These are phyloP conservation scores for Fusarium xyrophilum DNA, from an alignment of 2,329 filamentous ascomycete species.

Conservation along the genomic window DNA sequence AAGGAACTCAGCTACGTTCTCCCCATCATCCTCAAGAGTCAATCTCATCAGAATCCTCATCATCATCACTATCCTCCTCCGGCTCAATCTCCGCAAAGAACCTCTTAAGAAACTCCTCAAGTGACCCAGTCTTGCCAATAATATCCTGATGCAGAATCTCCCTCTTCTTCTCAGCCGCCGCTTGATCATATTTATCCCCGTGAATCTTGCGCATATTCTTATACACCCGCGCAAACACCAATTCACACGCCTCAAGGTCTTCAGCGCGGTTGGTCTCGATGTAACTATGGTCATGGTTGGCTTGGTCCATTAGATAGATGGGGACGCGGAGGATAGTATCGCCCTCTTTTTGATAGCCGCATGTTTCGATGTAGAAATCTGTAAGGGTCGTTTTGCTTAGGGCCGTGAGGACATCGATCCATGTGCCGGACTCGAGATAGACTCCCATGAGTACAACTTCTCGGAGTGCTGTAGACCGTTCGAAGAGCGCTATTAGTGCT, in stretches of 20 bases:
- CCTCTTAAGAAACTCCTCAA: not conserved
- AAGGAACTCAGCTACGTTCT: not conserved
- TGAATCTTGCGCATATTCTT: not conserved
- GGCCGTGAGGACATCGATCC: not conserved
- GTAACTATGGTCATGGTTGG: not conserved
- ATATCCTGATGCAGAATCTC: not conserved
- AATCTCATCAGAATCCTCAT: not conserved
- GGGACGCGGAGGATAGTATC: not conserved
- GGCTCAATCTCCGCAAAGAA: not conserved
- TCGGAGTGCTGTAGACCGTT: not conserved
- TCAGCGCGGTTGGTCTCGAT: not conserved
- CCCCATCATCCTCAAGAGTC: not conserved
- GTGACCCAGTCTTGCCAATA: not conserved
- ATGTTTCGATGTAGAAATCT: not conserved
- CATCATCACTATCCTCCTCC: not conserved
- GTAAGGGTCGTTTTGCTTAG: not conserved
- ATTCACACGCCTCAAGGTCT: not conserved
- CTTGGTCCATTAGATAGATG: accelerated
- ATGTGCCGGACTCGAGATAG: not conserved
- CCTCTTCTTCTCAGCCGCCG: not conserved
- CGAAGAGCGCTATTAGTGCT: not conserved
- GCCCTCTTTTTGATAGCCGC: not conserved
- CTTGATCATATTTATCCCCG: not conserved
- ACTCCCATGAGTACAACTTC: not conserved
- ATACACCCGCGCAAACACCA: not conserved